A percentile compares a stretch with the other conserved stretches of the same genome.
These are phyloP conservation scores for Anacardium occidentale DNA, from an alignment of 345 rosid genomes.

Conservation along the genomic window DNA sequence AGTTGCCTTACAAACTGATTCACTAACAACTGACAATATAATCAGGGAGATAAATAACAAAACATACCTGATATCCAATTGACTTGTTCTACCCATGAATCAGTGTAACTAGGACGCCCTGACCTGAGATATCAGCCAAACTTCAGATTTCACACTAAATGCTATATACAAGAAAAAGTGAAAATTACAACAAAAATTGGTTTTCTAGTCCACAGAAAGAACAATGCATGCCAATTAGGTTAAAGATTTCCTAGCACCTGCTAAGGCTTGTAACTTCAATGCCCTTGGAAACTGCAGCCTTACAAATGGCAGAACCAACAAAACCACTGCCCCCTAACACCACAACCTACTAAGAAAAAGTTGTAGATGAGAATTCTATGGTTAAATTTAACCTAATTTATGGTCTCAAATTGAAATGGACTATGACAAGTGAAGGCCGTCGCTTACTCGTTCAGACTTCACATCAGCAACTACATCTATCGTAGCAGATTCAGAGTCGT, in stretches of 20 bases:
- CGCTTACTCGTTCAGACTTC: slow-evolving; percentile 67
- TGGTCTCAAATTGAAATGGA: not conserved
- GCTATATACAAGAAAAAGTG: not conserved
- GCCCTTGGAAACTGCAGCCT: slow-evolving; percentile 82
- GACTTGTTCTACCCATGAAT: slow-evolving; percentile 90
- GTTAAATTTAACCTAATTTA: slow-evolving; percentile 3
- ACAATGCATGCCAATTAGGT: slow-evolving; percentile 14
- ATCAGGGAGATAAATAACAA: slow-evolving; percentile 14
- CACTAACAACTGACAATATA: not conserved
- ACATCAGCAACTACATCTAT: slow-evolving; percentile 82
- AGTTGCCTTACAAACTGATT: not conserved
- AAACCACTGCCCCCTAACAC: slow-evolving; percentile 90
- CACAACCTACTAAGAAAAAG: slow-evolving; percentile 58
- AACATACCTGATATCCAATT: slow-evolving; percentile 74
- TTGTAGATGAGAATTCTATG: slow-evolving; percentile 17
- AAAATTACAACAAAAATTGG: not conserved
- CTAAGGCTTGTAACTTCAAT: slow-evolving; percentile 81
- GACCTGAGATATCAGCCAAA: slow-evolving; percentile 52
- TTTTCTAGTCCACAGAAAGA: not conserved
- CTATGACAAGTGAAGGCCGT: not conserved
- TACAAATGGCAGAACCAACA: slow-evolving; percentile 93
- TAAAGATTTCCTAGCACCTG: slow-evolving; percentile 50
- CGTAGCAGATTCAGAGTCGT: slow-evolving; percentile 46
- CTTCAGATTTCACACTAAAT: slow-evolving; percentile 13
- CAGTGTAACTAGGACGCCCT: slow-evolving; percentile 65